phyloP scores from a whole-genome alignment of 495 filamentous ascomycete genomes.

The Talaromyces liani region DNA sequence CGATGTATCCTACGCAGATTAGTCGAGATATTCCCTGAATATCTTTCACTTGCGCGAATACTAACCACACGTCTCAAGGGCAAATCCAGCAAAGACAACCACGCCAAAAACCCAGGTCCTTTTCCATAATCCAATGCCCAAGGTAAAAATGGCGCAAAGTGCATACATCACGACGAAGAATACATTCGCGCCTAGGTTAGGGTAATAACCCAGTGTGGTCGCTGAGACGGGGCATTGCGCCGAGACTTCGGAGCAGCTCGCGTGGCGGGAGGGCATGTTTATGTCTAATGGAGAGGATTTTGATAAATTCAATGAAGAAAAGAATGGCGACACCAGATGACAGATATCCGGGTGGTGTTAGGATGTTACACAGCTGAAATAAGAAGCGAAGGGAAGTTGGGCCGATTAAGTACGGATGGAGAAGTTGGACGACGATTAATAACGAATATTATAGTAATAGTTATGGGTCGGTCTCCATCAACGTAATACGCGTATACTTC shows the following conservation, averaged over 20 bases:
- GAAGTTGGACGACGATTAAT: background rate
- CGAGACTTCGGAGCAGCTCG: constrained; percentile 39
- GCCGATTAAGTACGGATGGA: background rate
- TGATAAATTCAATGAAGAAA: background rate
- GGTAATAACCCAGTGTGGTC: constrained; percentile 63
- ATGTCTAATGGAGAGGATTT: background rate
- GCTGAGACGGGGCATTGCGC: constrained; percentile 47
- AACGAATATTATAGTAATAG: background rate
- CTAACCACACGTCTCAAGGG: constrained; percentile 20
- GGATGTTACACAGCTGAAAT: background rate
- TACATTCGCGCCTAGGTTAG: constrained; percentile 52
- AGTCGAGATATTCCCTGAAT: background rate
- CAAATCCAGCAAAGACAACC: constrained; percentile 30
- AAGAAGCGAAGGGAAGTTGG: background rate
- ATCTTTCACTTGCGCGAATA: background rate
- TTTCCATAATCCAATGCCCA: constrained; percentile 46
- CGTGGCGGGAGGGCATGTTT: background rate
- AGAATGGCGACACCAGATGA: background rate
- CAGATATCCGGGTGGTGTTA: background rate
- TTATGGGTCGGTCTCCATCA: background rate
- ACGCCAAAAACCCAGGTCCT: constrained; percentile 55
- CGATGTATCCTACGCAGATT: constrained; percentile 48
- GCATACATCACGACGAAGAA: constrained; percentile 54
- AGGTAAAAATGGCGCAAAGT: constrained; percentile 36
- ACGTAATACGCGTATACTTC: background rate